A percentile compares a stretch with the other conserved stretches of the same genome.
Evolutionary conservation across 2,329 filamentous ascomycete genomes (phyloP).

Genomic region (Sclerotinia spermophila): DNA sequence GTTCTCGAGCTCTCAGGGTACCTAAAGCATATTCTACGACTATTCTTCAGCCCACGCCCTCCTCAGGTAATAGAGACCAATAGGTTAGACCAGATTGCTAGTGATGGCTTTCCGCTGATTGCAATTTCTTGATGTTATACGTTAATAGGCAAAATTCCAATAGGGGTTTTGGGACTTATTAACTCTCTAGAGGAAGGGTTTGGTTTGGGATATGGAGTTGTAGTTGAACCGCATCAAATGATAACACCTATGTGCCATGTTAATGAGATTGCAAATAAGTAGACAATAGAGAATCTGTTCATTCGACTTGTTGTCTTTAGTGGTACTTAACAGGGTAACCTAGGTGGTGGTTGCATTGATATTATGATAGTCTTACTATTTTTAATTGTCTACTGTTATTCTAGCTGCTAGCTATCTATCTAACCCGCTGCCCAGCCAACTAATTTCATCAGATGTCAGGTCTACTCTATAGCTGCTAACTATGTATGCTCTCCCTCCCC

Average conservation of each 20-base stretch:
- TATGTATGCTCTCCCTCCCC: neutral
- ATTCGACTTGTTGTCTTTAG: neutral
- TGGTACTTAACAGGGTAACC: neutral
- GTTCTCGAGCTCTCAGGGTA: neutral
- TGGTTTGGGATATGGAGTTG: neutral
- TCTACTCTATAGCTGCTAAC: neutral
- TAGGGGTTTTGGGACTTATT: neutral
- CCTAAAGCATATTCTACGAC: neutral
- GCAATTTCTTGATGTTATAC: neutral
- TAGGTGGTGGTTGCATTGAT: neutral
- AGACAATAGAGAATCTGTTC: neutral
- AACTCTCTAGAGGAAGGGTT: neutral
- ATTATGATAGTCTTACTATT: neutral
- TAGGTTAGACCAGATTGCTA: neutral
- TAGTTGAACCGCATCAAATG: slow-evolving; percentile 6
- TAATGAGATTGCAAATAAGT: neutral
- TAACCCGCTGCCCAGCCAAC: neutral
- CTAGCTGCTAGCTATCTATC: neutral
- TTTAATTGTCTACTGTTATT: neutral
- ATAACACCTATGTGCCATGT: neutral
- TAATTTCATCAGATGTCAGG: neutral
- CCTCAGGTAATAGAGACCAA: neutral
- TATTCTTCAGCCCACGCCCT: neutral
- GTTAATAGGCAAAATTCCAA: neutral
- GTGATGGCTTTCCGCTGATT: neutral